These are phyloP conservation scores for Nitzschia inconspicua DNA, from an alignment of 108 stramenopile species.

Conservation along the genomic window DNA sequence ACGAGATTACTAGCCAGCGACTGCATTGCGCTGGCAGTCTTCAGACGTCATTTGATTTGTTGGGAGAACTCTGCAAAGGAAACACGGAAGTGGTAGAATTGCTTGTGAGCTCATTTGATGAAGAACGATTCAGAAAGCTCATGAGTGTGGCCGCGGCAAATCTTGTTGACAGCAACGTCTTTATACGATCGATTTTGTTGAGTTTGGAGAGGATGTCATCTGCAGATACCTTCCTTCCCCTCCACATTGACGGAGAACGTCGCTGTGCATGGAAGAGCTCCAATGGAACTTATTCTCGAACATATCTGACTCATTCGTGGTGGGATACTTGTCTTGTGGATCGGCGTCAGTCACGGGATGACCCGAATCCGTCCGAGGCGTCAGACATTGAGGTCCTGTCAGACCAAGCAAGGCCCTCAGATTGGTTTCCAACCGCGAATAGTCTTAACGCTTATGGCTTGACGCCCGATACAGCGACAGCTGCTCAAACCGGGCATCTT, in stretches of 20 bases:
- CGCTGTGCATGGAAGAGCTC: constrained; percentile 6
- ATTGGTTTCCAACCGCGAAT: constrained; percentile 38
- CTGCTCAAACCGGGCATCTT: background rate
- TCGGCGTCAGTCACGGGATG: no score
- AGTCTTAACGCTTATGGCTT: constrained; percentile 13
- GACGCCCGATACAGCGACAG: background rate
- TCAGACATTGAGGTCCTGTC: background rate
- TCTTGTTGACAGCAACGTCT: constrained; percentile 90
- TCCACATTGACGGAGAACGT: background rate
- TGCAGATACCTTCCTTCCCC: background rate
- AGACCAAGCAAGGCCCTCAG: constrained; percentile 29
- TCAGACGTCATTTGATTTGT: constrained; percentile 87
- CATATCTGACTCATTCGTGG: constrained; percentile 61
- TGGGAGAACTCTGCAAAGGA: constrained; percentile 86
- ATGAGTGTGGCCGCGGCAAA: constrained; percentile 70
- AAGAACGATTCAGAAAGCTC: constrained; percentile 54
- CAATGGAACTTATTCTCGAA: constrained; percentile 22
- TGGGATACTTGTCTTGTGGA: constrained; percentile 33
- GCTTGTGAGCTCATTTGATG: constrained; percentile 42
- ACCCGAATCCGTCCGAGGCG: background rate
- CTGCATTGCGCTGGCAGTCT: constrained; percentile 71
- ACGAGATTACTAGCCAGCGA: constrained; percentile 46
- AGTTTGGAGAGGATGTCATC: constrained; percentile 61
- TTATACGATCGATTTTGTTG: constrained; percentile 73
- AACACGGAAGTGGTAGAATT: constrained; percentile 44